Evolutionary conservation across 192 early-diverging fungal species (phyloP), one percentile per base, ranked within the genome.

Genomic region (Podila clonocystis): DNA sequence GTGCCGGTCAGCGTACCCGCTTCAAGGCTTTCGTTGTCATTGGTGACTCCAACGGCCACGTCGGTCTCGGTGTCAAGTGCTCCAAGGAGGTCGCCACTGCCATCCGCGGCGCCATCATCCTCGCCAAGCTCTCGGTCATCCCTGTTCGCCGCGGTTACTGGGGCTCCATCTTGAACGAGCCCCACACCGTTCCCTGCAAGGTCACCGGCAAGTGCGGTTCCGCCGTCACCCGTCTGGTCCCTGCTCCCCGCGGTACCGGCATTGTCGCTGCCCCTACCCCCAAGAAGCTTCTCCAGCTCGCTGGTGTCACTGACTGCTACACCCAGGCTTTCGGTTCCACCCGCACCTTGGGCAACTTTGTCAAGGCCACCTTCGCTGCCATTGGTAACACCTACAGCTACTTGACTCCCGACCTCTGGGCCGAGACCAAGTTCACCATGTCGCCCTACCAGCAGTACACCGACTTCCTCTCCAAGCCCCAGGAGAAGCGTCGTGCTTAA

Each of bases 21-120:
- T 99, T 99, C 93, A 99, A 99, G 96, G 97, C 97, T 79, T 99
- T 97, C 84, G 97, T 99, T 73, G 95, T 97, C 89, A 95, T 99
- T 82, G 97, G 97, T 88, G 97, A 99, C 91, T 87, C 83, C 67
- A 89, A 97, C 86, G 97, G 97, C 69, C 97, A 99, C 91, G 96
- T 97, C 82, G 97, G 97, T 93, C 91, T 99, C 60, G 97, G 97
- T 86, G 97, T 99, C 89, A 99, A 99, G 93, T 99, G 97, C 93
- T 96, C 97, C 86, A 99, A 97, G 94, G 97, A 99, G 89, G 97
- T 99, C 58, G 97, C 97, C 86, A 95, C 95, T 66, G 95, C 97
- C 68, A 99, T 99, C 85, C 96, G 96, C 83, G 97, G 97, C 86
- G 97, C 95, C 86, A 97, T 99, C 83, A 95, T 97, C 89, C 93